phyloP scores from a whole-genome alignment of 163 green algal species.

The Chloromonas sp. region DNA sequence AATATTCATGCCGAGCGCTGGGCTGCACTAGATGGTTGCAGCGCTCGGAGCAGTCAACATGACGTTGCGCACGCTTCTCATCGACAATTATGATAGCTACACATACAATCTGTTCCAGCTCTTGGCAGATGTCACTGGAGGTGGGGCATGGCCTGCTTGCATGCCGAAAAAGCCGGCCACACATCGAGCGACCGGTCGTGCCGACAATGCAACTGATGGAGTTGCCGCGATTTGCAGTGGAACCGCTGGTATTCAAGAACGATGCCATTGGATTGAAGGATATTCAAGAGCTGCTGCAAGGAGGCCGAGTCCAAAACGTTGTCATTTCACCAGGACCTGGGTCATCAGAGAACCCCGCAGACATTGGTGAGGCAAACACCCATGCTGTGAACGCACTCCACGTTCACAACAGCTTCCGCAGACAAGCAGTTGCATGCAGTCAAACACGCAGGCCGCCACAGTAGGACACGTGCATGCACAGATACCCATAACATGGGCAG shows the following conservation, averaged over 20 bases:
- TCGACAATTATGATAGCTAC: constrained; percentile 99
- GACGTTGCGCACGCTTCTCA: constrained; percentile 50
- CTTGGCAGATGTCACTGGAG: constrained; percentile 28
- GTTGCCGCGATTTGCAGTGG: constrained; percentile 15
- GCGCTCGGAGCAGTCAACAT: not conserved
- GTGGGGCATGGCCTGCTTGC: constrained; percentile 13
- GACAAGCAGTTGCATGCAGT: no score
- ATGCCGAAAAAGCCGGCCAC: not conserved
- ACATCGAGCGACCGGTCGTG: not conserved
- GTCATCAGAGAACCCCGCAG: constrained; percentile 50
- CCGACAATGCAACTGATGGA: no score
- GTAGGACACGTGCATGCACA: no score
- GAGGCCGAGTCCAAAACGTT: constrained; percentile 58
- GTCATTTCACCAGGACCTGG: constrained; percentile 91
- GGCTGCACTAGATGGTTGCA: no score
- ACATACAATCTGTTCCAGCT: constrained; percentile 98
- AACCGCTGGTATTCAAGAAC: constrained; percentile 77
- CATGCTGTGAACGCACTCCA: constrained; percentile 3
- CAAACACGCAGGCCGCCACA: no score
- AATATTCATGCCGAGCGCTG: no score
- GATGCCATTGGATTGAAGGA: constrained; percentile 54
- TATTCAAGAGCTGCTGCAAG: constrained; percentile 45
- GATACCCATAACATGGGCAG: no score
- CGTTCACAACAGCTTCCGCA: not conserved
- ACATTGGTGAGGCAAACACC: constrained; percentile 66